Percentiles rank a stretch among this genome's conserved stretches.
These are phyloP conservation scores for Aureobasidium sp. DNA, from an alignment of 2,329 filamentous ascomycete genomes.

Conservation along the genomic window DNA sequence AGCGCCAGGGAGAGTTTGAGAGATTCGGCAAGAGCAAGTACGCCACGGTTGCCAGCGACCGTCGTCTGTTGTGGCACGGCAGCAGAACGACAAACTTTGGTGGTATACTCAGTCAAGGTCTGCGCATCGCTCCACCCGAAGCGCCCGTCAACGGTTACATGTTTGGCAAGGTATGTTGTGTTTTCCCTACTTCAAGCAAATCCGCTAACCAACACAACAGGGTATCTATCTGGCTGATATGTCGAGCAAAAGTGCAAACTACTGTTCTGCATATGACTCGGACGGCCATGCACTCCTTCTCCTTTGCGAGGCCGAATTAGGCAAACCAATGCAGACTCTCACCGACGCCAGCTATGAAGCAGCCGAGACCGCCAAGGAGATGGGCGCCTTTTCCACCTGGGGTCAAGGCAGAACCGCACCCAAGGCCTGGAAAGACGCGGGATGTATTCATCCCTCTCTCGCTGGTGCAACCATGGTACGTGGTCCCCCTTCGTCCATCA, in stretches of 20 bases:
- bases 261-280: slow-evolving; percentile 52
- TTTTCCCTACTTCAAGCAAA: not conserved
- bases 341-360: slow-evolving; percentile 51
- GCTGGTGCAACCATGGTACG: slow-evolving; percentile 59
- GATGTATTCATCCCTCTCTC: slow-evolving; percentile 53
- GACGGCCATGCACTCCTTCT: slow-evolving; percentile 64
- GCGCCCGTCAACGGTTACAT: slow-evolving; percentile 57
- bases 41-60: slow-evolving; percentile 48
- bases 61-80: slow-evolving; percentile 79
- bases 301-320: slow-evolving; percentile 77
- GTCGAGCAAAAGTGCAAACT: slow-evolving; percentile 71
- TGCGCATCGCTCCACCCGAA: slow-evolving; percentile 81
- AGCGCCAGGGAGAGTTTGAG: slow-evolving; percentile 61
- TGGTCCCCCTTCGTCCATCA: not conserved
- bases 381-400: slow-evolving; percentile 58
- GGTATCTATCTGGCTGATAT: slow-evolving; percentile 80
- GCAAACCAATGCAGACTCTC: slow-evolving; percentile 62
- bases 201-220: not conserved
- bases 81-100: slow-evolving; percentile 76
- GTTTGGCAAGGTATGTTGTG: slow-evolving; percentile 53
- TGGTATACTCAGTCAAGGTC: slow-evolving; percentile 77
- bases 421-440: slow-evolving; percentile 65
- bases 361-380: slow-evolving; percentile 50
- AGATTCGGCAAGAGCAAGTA: slow-evolving; percentile 55
- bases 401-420: slow-evolving; percentile 60